Base-by-base conservation (phyloP, 1,139 yeast species). In the Arxiozyma telluris region DNA sequence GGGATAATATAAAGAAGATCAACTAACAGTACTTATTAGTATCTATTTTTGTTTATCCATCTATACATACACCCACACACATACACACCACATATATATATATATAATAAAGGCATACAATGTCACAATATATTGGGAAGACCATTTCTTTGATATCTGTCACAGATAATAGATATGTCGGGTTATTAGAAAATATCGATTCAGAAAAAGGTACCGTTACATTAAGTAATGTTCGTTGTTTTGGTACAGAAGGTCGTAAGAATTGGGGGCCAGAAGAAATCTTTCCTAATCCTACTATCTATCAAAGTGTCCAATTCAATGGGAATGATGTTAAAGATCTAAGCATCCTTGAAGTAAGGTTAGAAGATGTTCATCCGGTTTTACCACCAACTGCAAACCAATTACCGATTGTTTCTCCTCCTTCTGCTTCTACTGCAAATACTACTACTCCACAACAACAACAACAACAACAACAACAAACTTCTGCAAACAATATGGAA, bases 241-340 rank as follows among this genome's bases (percentile, higher is more conserved):
- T 84, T 63, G 98, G 98, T 54, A 87, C 98, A 18, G 98, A 93
- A 69, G 97, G 96, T 34, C 81, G 98, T 64, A 77, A 86, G 63
- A 82, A 83, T 41, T 87, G 85, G 68, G 86, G 89, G 0, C 70
- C 77, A 25, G 76, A 79, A 59, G 96, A 89, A 68, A 83, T 90
- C 47, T 80, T 83, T 54, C 89, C 97, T 6, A 81, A 87, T 18
- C 76, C 77, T 46, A 87, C 84, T 52, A 78, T 86, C 21, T 88
- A 83, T 68, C 93, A 88, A 47, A 82, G 81, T 59, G 91, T 93
- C 56, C 90, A 87, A 51, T 87, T 93, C 69, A 81, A 94, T 61
- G 98, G 98, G 44, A 82, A 89, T 43, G 98, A 91, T 64, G 98
- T 93, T 44, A 87, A 88, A 72, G 96, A 88, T 66, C 77, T 93